A percentile compares a stretch with the other conserved stretches of the same genome.
Evolutionary conservation across 768 basidiomycete genomes (phyloP).

Genomic region (Nevesoporus exiguus): DNA sequence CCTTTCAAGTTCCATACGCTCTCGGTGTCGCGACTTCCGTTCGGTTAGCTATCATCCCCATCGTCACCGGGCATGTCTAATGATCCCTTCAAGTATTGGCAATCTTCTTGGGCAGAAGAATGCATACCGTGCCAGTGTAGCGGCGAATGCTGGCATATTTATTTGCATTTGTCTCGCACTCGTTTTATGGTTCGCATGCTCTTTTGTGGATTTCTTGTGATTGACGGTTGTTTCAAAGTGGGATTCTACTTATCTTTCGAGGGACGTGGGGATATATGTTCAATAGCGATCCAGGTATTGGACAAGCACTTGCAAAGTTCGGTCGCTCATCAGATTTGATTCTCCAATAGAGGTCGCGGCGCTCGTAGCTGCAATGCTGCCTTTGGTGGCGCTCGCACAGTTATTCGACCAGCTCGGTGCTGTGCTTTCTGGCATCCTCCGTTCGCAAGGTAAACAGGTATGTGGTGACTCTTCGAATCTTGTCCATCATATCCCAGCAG

Average conservation of each 20-base stretch:
- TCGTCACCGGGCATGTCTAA: background rate
- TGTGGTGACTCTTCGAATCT: background rate
- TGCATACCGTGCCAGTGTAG: slow-evolving; percentile 63
- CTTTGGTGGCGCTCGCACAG: slow-evolving; percentile 74
- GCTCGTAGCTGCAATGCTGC: slow-evolving; percentile 61
- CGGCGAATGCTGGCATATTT: slow-evolving; percentile 62
- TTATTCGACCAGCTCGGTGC: slow-evolving; percentile 76
- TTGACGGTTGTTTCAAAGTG: slow-evolving; percentile 30
- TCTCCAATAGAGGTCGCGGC: slow-evolving; percentile 20
- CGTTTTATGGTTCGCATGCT: slow-evolving; percentile 51
- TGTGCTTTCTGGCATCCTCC: slow-evolving; percentile 73
- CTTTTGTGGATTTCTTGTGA: background rate
- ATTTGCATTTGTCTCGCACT: slow-evolving; percentile 59
- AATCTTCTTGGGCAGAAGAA: slow-evolving; percentile 85
- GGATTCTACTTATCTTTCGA: slow-evolving; percentile 57
- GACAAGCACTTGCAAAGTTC: background rate
- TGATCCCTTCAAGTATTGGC: slow-evolving; percentile 56
- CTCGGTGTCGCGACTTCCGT: slow-evolving; percentile 82
- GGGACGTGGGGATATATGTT: slow-evolving; percentile 73
- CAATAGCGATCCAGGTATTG: slow-evolving; percentile 57
- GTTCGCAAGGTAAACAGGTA: slow-evolving; percentile 78
- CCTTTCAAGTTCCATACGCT: slow-evolving; percentile 81
- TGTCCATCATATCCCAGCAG: background rate
- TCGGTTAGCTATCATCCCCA: slow-evolving; percentile 44
- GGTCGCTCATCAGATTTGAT: background rate